Conservation (phyloP, 1,139 yeast species). For the Candida mesenterica region DNA sequence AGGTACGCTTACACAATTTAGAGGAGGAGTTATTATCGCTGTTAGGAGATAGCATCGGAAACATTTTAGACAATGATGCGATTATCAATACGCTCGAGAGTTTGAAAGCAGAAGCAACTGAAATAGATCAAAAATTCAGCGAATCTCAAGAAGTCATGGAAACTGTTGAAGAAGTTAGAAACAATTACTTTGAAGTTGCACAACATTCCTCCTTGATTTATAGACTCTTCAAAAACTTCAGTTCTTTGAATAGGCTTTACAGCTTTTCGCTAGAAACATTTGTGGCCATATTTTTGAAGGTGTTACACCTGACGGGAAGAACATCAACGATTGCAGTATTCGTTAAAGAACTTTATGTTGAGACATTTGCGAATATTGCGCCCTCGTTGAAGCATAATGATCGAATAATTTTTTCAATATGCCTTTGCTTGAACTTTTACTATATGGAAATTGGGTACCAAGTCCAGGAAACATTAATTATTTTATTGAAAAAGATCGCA, state of each 20-base stretch:
- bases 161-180: constrained; percentile 49
- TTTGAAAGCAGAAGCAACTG: constrained; percentile 61
- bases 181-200: constrained; percentile 54
- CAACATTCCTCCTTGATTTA: constrained; percentile 52
- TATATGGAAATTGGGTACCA: constrained; percentile 25
- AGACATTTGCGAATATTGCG: constrained; percentile 45
- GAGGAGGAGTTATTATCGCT: constrained; percentile 63
- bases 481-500: constrained; percentile 9
- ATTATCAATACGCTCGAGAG: constrained; percentile 60
- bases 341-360: constrained; percentile 32
- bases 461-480: constrained; percentile 17
- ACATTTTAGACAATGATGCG: constrained; percentile 65
- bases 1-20: constrained; percentile 49
- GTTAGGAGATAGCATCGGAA: constrained; percentile 57
- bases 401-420: constrained; percentile 42
- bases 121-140: constrained; percentile 51
- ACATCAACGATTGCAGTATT: constrained; percentile 5
- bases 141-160: constrained; percentile 56
- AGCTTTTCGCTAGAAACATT: constrained; percentile 55
- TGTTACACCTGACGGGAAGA: constrained; percentile 25
- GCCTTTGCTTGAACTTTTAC: constrained; percentile 32
- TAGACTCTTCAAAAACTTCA: constrained; percentile 42
- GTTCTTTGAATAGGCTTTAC: constrained; percentile 49
- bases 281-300: constrained; percentile 36
- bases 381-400: constrained; percentile 53